Conservation (phyloP, 768 basidiomycete genomes). For the Saitozyma sp. region DNA sequence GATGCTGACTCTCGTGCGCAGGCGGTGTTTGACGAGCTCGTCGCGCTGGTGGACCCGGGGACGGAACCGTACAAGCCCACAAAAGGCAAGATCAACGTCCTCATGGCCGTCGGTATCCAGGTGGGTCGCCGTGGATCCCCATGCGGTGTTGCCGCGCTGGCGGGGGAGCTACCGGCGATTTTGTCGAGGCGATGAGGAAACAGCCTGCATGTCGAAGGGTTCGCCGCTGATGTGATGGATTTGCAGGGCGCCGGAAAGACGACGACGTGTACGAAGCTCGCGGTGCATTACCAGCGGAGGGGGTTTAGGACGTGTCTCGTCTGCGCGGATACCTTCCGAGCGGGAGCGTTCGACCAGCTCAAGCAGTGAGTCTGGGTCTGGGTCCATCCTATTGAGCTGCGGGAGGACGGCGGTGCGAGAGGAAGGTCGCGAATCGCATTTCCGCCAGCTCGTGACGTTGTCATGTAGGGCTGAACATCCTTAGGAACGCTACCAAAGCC, state of each 20-base stretch:
- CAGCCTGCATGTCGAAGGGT: not conserved
- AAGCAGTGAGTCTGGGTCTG: slow-evolving; percentile 62
- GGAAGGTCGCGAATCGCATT: not conserved
- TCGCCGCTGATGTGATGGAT: slow-evolving; percentile 8
- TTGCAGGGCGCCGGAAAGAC: slow-evolving; percentile 93
- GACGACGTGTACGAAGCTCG: slow-evolving; percentile 95
- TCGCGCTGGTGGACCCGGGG: slow-evolving; percentile 89
- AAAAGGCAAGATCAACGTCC: slow-evolving; percentile 88
- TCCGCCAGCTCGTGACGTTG: not conserved
- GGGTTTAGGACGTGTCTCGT: slow-evolving; percentile 97
- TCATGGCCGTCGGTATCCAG: slow-evolving; percentile 98
- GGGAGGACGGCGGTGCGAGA: not conserved
- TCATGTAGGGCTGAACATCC: not conserved
- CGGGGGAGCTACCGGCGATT: not conserved
- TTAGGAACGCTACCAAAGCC: slow-evolving; percentile 85
- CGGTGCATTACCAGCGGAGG: slow-evolving; percentile 93
- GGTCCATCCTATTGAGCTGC: not conserved
- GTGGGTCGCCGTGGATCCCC: slow-evolving; percentile 55
- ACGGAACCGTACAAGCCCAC: slow-evolving; percentile 94
- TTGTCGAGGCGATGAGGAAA: not conserved
- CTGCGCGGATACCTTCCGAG: slow-evolving; percentile 98
- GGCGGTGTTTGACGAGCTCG: slow-evolving; percentile 97
- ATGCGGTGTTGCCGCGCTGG: too few relatives aligned
- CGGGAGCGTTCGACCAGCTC: slow-evolving; percentile 98
- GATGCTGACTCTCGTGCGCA: slow-evolving; percentile 47